These are phyloP conservation scores for Alternaria ethzedia DNA, from an alignment of 2,329 filamentous ascomycete genomes.

Conservation along the genomic window DNA sequence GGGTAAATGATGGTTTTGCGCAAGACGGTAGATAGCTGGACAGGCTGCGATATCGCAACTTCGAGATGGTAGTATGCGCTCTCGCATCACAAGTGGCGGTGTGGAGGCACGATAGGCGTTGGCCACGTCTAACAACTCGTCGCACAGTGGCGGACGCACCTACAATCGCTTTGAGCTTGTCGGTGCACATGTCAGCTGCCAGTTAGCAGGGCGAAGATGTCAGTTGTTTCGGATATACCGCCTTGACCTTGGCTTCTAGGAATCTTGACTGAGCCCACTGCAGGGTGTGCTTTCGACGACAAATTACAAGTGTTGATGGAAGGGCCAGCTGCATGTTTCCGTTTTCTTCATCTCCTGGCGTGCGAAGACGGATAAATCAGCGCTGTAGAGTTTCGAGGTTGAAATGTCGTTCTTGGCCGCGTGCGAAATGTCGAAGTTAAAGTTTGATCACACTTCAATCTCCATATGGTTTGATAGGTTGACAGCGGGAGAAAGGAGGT, in stretches of 20 bases:
- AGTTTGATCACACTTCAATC: background rate
- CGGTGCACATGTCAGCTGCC: conserved; percentile 22
- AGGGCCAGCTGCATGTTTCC: background rate
- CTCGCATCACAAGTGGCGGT: conserved; percentile 18
- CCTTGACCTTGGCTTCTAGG: background rate
- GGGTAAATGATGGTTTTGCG: background rate
- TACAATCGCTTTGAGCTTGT: conserved; percentile 3
- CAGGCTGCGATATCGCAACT: conserved; percentile 1
- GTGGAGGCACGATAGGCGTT: conserved; percentile 21
- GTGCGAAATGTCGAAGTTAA: background rate
- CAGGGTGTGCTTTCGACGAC: background rate
- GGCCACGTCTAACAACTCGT: conserved; percentile 5
- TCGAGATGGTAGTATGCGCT: conserved; percentile 5
- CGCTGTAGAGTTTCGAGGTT: background rate
- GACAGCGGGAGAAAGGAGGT: background rate
- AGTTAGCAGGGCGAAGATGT: conserved; percentile 6
- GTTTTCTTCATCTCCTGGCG: background rate
- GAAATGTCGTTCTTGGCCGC: background rate
- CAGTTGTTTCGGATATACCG: conserved; percentile 5
- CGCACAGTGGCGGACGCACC: conserved; percentile 10
- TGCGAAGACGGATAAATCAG: background rate
- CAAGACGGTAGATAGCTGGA: background rate
- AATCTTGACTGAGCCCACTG: background rate
- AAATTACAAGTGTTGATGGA: background rate
- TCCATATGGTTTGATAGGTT: background rate